Evolutionary conservation across 139 green algal species (phyloP).

Genomic region (Pleodorina starrii): DNA sequence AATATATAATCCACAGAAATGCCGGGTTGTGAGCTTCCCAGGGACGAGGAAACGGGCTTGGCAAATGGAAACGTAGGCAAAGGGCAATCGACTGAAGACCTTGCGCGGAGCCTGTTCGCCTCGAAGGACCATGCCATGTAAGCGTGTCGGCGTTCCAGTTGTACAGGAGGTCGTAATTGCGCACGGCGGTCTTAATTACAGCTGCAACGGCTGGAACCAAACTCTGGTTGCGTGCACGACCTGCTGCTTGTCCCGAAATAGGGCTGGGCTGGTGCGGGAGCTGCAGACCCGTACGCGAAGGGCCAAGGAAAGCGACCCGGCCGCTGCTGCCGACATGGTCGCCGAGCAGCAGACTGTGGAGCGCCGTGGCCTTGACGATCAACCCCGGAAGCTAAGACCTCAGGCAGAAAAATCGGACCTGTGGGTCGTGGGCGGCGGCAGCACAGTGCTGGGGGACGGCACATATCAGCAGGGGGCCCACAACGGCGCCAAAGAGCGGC

Average conservation of each 20-base stretch:
- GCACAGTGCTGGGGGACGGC: too few species aligned
- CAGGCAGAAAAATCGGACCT: background rate
- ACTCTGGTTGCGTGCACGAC: too few species aligned
- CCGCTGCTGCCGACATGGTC: background rate
- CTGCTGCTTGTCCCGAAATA: too few species aligned
- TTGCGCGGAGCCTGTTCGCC: background rate
- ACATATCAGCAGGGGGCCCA: too few species aligned
- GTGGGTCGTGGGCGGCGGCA: background rate
- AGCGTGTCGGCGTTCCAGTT: background rate
- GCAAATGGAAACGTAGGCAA: background rate
- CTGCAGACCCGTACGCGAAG: background rate
- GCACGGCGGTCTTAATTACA: too few species aligned
- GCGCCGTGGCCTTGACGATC: too few species aligned
- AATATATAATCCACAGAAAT: background rate
- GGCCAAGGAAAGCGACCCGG: background rate
- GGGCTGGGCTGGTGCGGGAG: background rate
- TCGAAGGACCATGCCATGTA: slow-evolving; percentile 6
- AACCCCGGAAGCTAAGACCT: too few species aligned
- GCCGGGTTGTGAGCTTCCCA: background rate
- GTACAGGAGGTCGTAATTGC: too few species aligned
- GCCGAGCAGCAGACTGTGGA: too few species aligned
- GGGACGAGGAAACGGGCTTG: background rate
- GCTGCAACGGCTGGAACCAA: too few species aligned
- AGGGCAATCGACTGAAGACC: background rate
- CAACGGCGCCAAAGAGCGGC: too few species aligned